A percentile compares a stretch with the other conserved stretches of the same genome.
Evolutionary conservation across 2,329 filamentous ascomycete species (phyloP).

Genomic region (Diplocarpon mali): DNA sequence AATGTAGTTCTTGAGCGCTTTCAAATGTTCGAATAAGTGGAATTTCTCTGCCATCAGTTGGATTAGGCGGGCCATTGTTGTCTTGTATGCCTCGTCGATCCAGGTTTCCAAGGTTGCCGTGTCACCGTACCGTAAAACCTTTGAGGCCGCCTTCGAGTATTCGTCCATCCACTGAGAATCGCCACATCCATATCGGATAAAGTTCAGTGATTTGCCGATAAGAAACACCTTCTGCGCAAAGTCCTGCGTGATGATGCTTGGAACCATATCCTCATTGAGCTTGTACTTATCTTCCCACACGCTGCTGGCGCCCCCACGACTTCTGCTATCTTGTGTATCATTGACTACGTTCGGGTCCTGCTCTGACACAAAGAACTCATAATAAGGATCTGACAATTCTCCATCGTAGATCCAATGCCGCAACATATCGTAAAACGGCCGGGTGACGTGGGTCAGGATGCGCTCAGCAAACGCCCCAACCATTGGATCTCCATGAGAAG

Average conservation of each 20-base stretch:
- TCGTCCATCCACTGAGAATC: constrained; percentile 92
- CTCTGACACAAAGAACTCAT: constrained; percentile 90
- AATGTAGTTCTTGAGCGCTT: constrained; percentile 88
- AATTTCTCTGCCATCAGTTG: constrained; percentile 93
- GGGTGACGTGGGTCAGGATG: constrained; percentile 73
- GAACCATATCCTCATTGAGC: constrained; percentile 74
- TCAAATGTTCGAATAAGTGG: constrained; percentile 83
- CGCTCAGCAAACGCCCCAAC: constrained; percentile 89
- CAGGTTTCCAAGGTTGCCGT: constrained; percentile 83
- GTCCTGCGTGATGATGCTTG: constrained; percentile 83
- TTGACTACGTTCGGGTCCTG: constrained; percentile 45
- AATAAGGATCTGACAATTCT: constrained; percentile 90
- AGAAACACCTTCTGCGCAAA: constrained; percentile 95
- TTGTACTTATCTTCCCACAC: constrained; percentile 99
- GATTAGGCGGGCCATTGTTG: constrained; percentile 91
- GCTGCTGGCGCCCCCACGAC: constrained; percentile 60
- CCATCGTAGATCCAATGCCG: constrained; percentile 97
- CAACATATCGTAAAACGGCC: constrained; percentile 93
- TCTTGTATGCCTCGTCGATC: constrained; percentile 96
- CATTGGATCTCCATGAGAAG: constrained; percentile 89
- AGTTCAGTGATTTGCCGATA: constrained; percentile 96
- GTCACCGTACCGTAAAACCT: constrained; percentile 85
- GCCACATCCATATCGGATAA: constrained; percentile 89
- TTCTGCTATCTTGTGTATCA: constrained; percentile 36
- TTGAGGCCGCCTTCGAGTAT: constrained; percentile 87